Conservation (phyloP, 1,284 basidiomycete genomes). For the Tilletia setariae region DNA sequence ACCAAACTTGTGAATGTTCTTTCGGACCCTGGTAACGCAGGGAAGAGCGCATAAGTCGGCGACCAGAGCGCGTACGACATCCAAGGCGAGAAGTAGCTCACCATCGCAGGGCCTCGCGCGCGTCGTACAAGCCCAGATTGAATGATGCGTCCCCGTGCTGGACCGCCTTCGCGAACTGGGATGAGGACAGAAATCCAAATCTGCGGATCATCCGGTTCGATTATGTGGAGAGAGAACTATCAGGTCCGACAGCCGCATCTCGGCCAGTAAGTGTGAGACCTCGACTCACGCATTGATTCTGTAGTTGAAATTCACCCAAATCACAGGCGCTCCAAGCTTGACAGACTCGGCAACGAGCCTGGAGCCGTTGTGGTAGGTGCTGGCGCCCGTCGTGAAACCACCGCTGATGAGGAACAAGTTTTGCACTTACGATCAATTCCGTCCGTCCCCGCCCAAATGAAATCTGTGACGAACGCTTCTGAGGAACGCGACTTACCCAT, state of each 20-base stretch:
- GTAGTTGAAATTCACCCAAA: slow-evolving; percentile 29
- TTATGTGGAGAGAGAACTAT: background rate
- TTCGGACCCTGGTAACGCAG: background rate
- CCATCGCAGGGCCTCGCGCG: slow-evolving; percentile 3
- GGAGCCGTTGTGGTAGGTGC: slow-evolving; percentile 26
- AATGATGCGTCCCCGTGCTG: background rate
- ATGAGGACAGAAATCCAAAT: slow-evolving; percentile 6
- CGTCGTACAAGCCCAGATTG: slow-evolving; percentile 8
- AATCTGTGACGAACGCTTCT: background rate
- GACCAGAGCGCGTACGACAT: background rate
- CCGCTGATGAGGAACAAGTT: slow-evolving; percentile 22
- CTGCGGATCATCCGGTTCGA: background rate
- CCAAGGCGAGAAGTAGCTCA: background rate
- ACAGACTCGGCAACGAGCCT: slow-evolving; percentile 29
- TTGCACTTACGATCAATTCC: too few species aligned
- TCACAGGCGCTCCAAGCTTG: slow-evolving; percentile 23
- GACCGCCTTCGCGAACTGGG: background rate
- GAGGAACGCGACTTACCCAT: background rate
- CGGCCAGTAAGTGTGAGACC: too few species aligned
- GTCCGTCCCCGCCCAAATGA: too few species aligned
- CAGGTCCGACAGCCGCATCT: background rate
- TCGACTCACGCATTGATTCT: slow-evolving; percentile 16
- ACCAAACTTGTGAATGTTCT: slow-evolving; percentile 6
- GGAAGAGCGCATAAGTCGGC: background rate
- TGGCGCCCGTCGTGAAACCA: slow-evolving; percentile 26